These are phyloP conservation scores for Termitomyces sp. DNA, from an alignment of 768 basidiomycete species.

Conservation along the genomic window DNA sequence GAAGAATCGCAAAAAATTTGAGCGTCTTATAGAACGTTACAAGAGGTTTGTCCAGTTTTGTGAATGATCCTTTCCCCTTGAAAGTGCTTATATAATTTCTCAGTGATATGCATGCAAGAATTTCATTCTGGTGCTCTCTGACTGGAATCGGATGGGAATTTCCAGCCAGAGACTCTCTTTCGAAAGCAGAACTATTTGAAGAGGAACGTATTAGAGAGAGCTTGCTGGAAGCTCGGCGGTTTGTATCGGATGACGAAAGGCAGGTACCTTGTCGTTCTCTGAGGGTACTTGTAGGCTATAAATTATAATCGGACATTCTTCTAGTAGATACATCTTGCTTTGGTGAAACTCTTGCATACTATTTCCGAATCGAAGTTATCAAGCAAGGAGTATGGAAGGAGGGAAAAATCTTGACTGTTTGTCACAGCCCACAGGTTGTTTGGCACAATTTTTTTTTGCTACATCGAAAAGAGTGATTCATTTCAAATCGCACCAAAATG, in stretches of 20 bases:
- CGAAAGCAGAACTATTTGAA: slow-evolving; percentile 66
- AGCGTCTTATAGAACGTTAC: slow-evolving; percentile 53
- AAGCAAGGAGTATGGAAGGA: neutral
- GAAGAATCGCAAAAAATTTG: slow-evolving; percentile 53
- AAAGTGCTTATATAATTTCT: neutral
- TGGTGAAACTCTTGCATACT: neutral
- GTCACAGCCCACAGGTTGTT: slow-evolving; percentile 18
- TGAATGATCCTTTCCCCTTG: neutral
- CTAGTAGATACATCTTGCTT: neutral
- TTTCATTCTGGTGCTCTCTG: slow-evolving; percentile 61
- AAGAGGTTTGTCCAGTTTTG: slow-evolving; percentile 34
- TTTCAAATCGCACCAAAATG: slow-evolving; percentile 22
- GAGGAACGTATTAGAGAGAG: slow-evolving; percentile 58
- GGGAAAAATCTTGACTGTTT: slow-evolving; percentile 17
- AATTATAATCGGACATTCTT: slow-evolving; percentile 22
- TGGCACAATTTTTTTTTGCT: slow-evolving; percentile 28
- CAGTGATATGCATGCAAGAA: slow-evolving; percentile 63
- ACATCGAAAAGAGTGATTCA: neutral
- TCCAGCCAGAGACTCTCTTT: slow-evolving; percentile 55
- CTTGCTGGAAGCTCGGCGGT: slow-evolving; percentile 51
- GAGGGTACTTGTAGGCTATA: slow-evolving; percentile 58
- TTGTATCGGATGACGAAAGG: slow-evolving; percentile 45
- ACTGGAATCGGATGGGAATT: slow-evolving; percentile 53
- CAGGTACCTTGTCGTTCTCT: slow-evolving; percentile 53
- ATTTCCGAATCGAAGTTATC: neutral